Conservation (phyloP, 371 early-diverging fungal genomes). For the Thermomucor indicae-seudaticae region DNA sequence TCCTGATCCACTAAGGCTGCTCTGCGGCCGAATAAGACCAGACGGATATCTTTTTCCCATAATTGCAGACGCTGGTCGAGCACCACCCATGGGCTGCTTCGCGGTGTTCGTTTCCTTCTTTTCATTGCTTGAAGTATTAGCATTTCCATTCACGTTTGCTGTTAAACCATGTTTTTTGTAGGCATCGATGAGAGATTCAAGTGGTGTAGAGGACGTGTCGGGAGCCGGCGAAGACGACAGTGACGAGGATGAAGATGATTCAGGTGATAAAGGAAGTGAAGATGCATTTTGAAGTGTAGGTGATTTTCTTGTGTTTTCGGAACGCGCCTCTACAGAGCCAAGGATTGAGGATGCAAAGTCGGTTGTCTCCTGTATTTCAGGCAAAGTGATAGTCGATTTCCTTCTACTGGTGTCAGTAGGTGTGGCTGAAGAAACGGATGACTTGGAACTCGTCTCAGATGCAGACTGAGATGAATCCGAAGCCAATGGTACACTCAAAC, state of each 20-base stretch:
- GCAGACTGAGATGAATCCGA: background rate
- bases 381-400: slow-evolving; percentile 2
- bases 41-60: too few species aligned
- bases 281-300: too few species aligned
- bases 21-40: slow-evolving; percentile 1
- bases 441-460: background rate
- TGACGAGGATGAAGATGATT: too few species aligned
- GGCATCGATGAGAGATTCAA: too few species aligned
- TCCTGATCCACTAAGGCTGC: slow-evolving; percentile 1
- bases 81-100: background rate
- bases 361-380: slow-evolving; percentile 8
- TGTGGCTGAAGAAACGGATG: background rate
- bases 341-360: slow-evolving; percentile 9
- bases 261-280: too few species aligned
- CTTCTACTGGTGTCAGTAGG: background rate
- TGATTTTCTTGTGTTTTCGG: too few species aligned
- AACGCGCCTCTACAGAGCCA: too few species aligned
- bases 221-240: too few species aligned
- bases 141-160: too few species aligned
- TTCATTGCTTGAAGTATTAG: too few species aligned
- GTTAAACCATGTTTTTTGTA: too few species aligned
- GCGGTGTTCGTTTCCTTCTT: background rate
- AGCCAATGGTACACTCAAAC: background rate
- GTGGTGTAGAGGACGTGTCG: too few species aligned
- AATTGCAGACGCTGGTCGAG: background rate